Conservation (phyloP, 2,329 filamentous ascomycete genomes). For the Calonectria honghensis region DNA sequence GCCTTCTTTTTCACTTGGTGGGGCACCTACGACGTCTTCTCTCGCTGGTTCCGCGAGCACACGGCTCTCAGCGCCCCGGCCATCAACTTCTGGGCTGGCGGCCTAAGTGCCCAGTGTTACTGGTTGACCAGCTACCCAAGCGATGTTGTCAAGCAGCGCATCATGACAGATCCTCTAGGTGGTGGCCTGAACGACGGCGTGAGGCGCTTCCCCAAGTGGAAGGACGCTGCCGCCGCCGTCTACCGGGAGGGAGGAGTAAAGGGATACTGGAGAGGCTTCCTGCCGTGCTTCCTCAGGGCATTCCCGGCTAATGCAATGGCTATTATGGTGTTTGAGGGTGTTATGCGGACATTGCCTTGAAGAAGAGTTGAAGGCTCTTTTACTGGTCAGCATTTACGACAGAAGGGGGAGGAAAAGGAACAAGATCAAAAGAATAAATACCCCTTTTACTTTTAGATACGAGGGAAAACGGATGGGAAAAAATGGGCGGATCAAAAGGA, state of each 20-base stretch:
- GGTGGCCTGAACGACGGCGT: conserved; percentile 80
- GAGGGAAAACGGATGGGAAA: background rate
- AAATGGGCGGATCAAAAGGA: conserved; percentile 4
- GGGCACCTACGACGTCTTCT: conserved; percentile 93
- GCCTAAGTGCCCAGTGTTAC: conserved; percentile 93
- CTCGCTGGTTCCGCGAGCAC: conserved; percentile 77
- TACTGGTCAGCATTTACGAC: background rate
- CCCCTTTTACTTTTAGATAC: conserved; percentile 24
- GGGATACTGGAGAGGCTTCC: conserved; percentile 94
- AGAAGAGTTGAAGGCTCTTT: background rate
- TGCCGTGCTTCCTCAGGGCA: conserved; percentile 93
- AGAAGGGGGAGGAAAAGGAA: background rate
- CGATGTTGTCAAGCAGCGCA: conserved; percentile 95
- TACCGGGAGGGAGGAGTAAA: conserved; percentile 84
- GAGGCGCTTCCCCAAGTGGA: conserved; percentile 84
- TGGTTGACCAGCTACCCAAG: conserved; percentile 95
- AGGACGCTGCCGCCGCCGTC: conserved; percentile 84
- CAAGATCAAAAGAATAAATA: conserved; percentile 13
- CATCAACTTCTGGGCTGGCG: conserved; percentile 98
- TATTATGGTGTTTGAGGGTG: conserved; percentile 92
- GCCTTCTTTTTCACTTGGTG: conserved; percentile 99
- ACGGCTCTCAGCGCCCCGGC: conserved; percentile 85
- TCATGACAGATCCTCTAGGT: conserved; percentile 96
- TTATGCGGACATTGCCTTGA: conserved; percentile 81
- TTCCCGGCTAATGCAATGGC: conserved; percentile 98